These are phyloP conservation scores for Pestalotiopsis sp. DNA, from an alignment of 2,329 filamentous ascomycete species.

Conservation along the genomic window DNA sequence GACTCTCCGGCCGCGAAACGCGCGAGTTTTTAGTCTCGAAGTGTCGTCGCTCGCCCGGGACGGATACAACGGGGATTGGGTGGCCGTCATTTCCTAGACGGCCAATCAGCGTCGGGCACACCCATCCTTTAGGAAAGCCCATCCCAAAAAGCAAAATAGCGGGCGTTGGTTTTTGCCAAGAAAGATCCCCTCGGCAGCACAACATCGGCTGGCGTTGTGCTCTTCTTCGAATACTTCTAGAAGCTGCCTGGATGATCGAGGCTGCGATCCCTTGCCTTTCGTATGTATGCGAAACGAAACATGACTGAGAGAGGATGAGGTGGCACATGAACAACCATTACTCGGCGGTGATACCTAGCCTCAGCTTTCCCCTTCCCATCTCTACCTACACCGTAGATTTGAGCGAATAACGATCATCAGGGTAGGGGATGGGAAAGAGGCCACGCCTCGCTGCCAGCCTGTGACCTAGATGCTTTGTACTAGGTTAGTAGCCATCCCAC, in stretches of 20 bases:
- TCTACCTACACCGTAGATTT: too few relatives aligned
- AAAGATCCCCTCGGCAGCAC: neutral
- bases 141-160: neutral
- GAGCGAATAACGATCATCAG: too few relatives aligned
- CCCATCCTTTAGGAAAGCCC: slow-evolving; percentile 1
- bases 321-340: too few relatives aligned
- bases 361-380: too few relatives aligned
- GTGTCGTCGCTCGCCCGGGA: neutral
- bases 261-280: neutral
- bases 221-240: neutral
- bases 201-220: neutral
- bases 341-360: too few relatives aligned
- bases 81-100: neutral
- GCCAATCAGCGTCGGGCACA: neutral
- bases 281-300: too few relatives aligned
- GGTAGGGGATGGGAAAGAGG: neutral
- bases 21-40: neutral
- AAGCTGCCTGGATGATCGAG: neutral
- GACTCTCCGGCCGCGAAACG: slow-evolving; percentile 1
- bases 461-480: neutral
- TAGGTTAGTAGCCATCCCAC: neutral
- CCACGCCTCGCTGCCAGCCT: neutral
- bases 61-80: neutral
- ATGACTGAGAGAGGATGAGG: too few relatives aligned
- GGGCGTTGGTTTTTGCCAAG: neutral